phyloP scores from a whole-genome alignment of 1,284 basidiomycete genomes.

The Marasmius tenuissimus region DNA sequence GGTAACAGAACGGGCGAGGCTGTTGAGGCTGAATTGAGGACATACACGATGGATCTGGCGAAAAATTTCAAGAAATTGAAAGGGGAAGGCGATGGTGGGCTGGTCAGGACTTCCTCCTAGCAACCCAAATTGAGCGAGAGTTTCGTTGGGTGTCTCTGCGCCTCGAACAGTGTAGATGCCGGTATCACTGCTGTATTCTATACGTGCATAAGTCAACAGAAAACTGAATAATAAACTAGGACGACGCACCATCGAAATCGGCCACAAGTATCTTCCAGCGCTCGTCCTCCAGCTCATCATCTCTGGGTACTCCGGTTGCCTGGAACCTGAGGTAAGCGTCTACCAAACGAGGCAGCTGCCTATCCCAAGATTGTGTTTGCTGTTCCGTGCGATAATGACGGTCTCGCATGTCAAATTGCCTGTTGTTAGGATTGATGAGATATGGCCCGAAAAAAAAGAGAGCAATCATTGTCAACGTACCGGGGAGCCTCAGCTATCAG shows the following conservation, averaged over 20 bases:
- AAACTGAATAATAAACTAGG: neutral
- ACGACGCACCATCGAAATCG: neutral
- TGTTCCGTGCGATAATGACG: no score
- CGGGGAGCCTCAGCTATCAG: no score
- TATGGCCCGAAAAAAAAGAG: no score
- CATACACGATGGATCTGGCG: slow-evolving; percentile 13
- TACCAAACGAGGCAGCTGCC: neutral
- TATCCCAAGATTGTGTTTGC: neutral
- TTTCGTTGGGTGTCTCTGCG: slow-evolving; percentile 5
- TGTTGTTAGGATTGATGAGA: no score
- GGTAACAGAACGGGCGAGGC: slow-evolving; percentile 4
- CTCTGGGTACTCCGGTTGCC: neutral
- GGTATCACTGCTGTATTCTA: no score
- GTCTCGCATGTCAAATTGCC: no score
- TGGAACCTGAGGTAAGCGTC: neutral
- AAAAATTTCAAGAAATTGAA: slow-evolving; percentile 10
- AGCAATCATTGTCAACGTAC: no score
- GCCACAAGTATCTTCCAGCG: neutral
- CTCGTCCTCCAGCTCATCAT: no score
- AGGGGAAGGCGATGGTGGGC: slow-evolving; percentile 10
- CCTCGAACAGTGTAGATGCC: neutral
- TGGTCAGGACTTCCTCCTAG: slow-evolving; percentile 9
- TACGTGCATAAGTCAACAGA: no score
- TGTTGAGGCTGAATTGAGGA: slow-evolving; percentile 13
- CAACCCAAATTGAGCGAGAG: slow-evolving; percentile 12